Evolutionary conservation across 352 stramenopile species (phyloP).

Genomic region (Phytophthora fragariaefolia): DNA sequence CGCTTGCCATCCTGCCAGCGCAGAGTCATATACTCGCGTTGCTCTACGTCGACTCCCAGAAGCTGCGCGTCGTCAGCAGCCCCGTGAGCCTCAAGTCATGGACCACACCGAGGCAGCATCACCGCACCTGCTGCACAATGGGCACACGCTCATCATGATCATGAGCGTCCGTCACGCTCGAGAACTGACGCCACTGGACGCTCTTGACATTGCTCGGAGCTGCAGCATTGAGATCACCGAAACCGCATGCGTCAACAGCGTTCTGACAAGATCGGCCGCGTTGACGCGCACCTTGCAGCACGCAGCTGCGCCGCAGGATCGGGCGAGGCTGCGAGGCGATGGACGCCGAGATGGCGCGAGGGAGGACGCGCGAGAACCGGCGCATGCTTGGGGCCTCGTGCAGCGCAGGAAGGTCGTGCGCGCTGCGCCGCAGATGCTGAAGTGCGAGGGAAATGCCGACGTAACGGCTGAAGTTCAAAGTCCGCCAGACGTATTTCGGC

Average conservation of each 20-base stretch:
- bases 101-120: neutral
- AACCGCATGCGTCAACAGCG: slow-evolving; percentile 9
- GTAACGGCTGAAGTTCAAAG: slow-evolving; percentile 34
- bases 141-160: slow-evolving; percentile 19
- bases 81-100: slow-evolving; percentile 4
- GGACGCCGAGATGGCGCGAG: slow-evolving; percentile 17
- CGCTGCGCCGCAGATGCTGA: slow-evolving; percentile 28
- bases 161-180: slow-evolving; percentile 15
- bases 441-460: slow-evolving; percentile 27
- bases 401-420: slow-evolving; percentile 3
- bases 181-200: slow-evolving; percentile 27
- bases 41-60: slow-evolving; percentile 71
- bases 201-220: neutral
- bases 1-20: slow-evolving; percentile 76
- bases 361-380: slow-evolving; percentile 31
- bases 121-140: slow-evolving; percentile 37
- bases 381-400: slow-evolving; percentile 15
- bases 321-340: slow-evolving; percentile 22
- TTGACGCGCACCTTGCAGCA: slow-evolving; percentile 35
- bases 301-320: slow-evolving; percentile 23
- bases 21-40: slow-evolving; percentile 76
- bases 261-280: neutral
- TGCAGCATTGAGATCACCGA: slow-evolving; percentile 11
- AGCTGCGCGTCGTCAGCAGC: slow-evolving; percentile 37
- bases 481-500: neutral